Base-by-base conservation (phyloP, 257 asterid genomes). In the Solanum microdontum region DNA sequence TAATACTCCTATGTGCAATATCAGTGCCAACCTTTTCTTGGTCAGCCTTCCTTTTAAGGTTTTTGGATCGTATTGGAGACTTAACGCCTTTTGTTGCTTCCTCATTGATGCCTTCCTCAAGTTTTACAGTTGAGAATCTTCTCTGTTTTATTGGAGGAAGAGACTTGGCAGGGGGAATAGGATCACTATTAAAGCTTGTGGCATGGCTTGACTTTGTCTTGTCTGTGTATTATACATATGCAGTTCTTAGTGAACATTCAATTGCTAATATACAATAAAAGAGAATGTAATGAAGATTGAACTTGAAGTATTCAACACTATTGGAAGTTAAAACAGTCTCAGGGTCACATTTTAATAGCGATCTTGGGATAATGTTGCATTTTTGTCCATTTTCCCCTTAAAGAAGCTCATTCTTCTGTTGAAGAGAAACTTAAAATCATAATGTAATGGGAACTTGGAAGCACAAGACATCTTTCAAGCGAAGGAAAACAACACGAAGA, bases 21-120 rank as follows among this genome's bases (percentile, higher is more conserved):
- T 90, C 91, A 58, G 90, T 87, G 36, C 74, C 62, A n/a, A 62
- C 86, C 86, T 92, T 94, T 69, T 90, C 90, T 80, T 90, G 91
- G 86, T 48, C 93, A 26, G 83, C 90, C 93, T 93, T 93, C 90
- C 89, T 94, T 90, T 91, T 94, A 82, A 87, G 88, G 88, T 91
- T 93, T 39, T 93, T 96, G 55, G 92, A 84, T 74, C 88, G 89
- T 79, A 92, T 80, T 89, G 92, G 60, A 68, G 96, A 82, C 89
- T 89, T 94, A 19, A 90, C 43, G 86, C 88, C 89, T 89, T 92
- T 93, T 77, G 88, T 92, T 55, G 91, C 90, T 87, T 89, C 92
- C 85, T 89, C 89, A 39, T 93, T 86, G 76, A 83, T 91, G 75
- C 80, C 87, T 89, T 90, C 92, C 55, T 86, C 88, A 90, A 64